Percentiles rank a stretch among this genome's conserved stretches.
These are phyloP conservation scores for Epichloe baconii DNA, from an alignment of 2,329 filamentous ascomycete genomes.

Conservation along the genomic window DNA sequence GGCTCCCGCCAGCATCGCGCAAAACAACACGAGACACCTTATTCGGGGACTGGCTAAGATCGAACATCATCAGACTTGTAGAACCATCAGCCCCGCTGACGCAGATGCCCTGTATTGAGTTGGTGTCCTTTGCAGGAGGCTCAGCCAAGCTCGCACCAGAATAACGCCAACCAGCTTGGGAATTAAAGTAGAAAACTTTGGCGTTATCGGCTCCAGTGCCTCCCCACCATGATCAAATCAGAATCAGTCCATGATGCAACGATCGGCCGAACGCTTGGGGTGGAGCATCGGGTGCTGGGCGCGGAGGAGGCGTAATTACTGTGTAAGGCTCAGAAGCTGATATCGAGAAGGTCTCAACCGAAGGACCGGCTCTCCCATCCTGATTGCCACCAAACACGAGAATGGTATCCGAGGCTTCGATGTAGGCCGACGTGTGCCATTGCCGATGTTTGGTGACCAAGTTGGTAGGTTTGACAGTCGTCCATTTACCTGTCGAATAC, in stretches of 20 bases:
- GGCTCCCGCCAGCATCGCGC: slow-evolving; percentile 44
- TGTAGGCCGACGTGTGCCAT: slow-evolving; percentile 64
- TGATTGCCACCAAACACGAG: slow-evolving; percentile 70
- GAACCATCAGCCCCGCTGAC: slow-evolving; percentile 63
- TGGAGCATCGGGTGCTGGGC: slow-evolving; percentile 40
- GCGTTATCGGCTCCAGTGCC: slow-evolving; percentile 34
- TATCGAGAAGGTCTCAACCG: slow-evolving; percentile 66
- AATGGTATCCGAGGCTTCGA: slow-evolving; percentile 57
- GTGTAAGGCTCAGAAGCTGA: slow-evolving; percentile 50
- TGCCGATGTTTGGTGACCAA: slow-evolving; percentile 53
- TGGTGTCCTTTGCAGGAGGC: slow-evolving; percentile 45
- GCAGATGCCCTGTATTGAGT: slow-evolving; percentile 46
- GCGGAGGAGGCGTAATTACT: slow-evolving; percentile 44
- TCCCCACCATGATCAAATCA: slow-evolving; percentile 63
- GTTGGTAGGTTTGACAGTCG: slow-evolving; percentile 28
- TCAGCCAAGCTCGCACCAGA: slow-evolving; percentile 50
- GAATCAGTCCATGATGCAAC: slow-evolving; percentile 61
- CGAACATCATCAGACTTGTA: slow-evolving; percentile 67
- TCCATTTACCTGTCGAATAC: slow-evolving; percentile 41
- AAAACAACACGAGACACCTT: slow-evolving; percentile 57
- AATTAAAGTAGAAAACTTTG: slow-evolving; percentile 60
- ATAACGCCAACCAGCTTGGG: slow-evolving; percentile 49
- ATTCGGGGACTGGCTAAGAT: slow-evolving; percentile 64
- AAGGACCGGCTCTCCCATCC: slow-evolving; percentile 42
- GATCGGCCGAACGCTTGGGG: slow-evolving; percentile 43